Evolutionary conservation across 305 asterid genomes (phyloP).

Genomic region (Fraxinus sp.): DNA sequence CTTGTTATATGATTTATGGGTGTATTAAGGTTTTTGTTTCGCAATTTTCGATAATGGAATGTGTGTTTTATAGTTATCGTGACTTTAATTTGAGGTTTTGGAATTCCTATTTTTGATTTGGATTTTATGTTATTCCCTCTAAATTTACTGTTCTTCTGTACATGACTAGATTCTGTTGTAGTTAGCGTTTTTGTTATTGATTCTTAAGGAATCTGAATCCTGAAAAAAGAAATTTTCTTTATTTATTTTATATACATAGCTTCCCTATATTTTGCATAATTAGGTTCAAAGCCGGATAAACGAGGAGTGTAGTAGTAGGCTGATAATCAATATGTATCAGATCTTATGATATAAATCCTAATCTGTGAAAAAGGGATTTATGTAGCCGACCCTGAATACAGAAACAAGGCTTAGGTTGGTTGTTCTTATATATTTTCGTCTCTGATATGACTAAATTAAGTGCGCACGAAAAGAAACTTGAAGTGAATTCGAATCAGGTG

Average conservation of each 20-base stretch:
- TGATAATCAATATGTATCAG: neutral
- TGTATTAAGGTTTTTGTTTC: neutral
- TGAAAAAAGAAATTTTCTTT: neutral
- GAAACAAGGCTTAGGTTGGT: neutral
- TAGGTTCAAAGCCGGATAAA: neutral
- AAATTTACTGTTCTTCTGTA: conserved; percentile 11
- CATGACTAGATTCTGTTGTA: conserved; percentile 20
- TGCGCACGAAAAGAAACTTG: neutral
- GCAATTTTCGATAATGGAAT: neutral
- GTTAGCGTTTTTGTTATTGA: conserved; percentile 16
- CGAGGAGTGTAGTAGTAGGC: neutral
- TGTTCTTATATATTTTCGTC: neutral
- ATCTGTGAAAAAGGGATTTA: neutral
- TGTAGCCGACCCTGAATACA: neutral
- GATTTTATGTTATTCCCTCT: neutral
- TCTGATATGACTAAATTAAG: neutral
- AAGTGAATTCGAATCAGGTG: neutral
- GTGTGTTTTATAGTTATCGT: neutral
- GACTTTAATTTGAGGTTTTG: conserved; percentile 6
- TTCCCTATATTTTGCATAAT: neutral
- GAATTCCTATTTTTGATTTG: neutral
- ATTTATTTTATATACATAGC: neutral
- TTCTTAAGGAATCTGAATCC: conserved; percentile 30
- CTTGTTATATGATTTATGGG: neutral
- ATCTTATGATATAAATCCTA: neutral